Evolutionary conservation across 1,139 yeast genomes (phyloP), one percentile per base, ranked within the genome.

Genomic region (Yamadazyma trypodendri): DNA sequence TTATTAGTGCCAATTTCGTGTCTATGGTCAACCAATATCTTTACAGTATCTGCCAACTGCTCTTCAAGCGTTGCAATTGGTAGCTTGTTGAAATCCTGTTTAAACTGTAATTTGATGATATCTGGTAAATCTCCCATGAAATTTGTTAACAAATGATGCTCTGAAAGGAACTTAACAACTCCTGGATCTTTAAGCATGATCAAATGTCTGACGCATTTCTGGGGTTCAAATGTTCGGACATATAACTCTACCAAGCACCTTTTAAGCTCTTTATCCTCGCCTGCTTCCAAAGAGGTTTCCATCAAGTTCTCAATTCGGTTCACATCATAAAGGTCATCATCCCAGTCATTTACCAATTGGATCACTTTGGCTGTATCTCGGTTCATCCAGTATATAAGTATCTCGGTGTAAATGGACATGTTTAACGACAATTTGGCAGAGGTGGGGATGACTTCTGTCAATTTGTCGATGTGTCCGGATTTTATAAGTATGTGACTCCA

Each of bases 191-290:
- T 66, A 22, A 84, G 58, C 18, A 56, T 58, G 9, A 84, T 65
- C 48, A 86, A 61, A 53, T 85, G 90, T 0, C 68, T 65, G 2
- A 84, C 79, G 0, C 96, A 88, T 25, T 72, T 70, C 6, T 65
- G 61, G 2, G 84, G 85, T 31, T 83, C 83, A 15, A 75, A 74
- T 0, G 79, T 61, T 32, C 70, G 66, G 9, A 82, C 64, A 46
- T 82, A 84, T 8, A 88, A 52, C 14, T 70, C 64, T 7, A 86
- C 77, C 24, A 85, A 62, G 24, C 75, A 65, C 34, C 69, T 61
- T 38, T 86, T 66, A 21, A 81, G 59, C 6, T 45, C 41, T 1
- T 42, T 28, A 22, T 59, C 38, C 9, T 41, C 25, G 16, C 51
- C 42, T 15, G 51, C 43, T 22, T 60, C 63, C 16, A 72, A 50